Conservation (phyloP, 2,329 filamentous ascomycete species). For the Fusarium euwallaceae region DNA sequence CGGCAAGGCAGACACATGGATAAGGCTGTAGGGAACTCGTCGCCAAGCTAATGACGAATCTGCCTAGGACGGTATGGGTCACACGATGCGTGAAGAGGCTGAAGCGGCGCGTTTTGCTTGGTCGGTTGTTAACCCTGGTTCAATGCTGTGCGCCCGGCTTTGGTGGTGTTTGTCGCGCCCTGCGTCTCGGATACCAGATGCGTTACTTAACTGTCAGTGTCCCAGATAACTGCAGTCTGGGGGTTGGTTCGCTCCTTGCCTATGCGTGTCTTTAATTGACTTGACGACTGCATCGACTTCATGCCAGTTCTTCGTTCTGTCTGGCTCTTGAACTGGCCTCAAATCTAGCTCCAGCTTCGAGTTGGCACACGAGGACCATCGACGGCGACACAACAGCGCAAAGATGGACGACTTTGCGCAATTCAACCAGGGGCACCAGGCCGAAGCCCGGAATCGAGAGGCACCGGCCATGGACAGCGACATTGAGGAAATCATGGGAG, state of each 20-base stretch:
- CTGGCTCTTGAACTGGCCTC: constrained; percentile 3
- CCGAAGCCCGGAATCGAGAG: constrained; percentile 14
- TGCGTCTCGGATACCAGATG: constrained; percentile 16
- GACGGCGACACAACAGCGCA: constrained; percentile 4
- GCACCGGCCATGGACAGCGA: constrained; percentile 37
- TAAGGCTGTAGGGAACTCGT: constrained; percentile 27
- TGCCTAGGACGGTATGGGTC: constrained; percentile 29
- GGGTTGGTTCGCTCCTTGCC: constrained; percentile 4
- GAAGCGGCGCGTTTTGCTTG: constrained; percentile 13
- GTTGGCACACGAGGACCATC: not conserved
- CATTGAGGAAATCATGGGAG: constrained; percentile 20
- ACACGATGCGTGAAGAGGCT: constrained; percentile 36
- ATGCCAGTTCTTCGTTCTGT: constrained; percentile 17
- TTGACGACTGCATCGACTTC: constrained; percentile 1
- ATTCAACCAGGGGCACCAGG: constrained; percentile 24
- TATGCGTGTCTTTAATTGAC: constrained; percentile 3
- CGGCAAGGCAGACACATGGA: constrained; percentile 39
- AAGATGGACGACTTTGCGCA: constrained; percentile 48
- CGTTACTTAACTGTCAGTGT: constrained; percentile 43
- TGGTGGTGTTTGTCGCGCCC: constrained; percentile 28
- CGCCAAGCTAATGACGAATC: constrained; percentile 20
- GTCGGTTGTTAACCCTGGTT: constrained; percentile 10
- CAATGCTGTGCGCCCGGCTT: constrained; percentile 39
- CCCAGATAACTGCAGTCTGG: constrained; percentile 23
- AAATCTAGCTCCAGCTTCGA: constrained; percentile 1